A percentile compares a stretch with the other conserved stretches of the same genome.
phyloP scores from a whole-genome alignment of 768 basidiomycete genomes.

The Daedaleopsis sinensis region DNA sequence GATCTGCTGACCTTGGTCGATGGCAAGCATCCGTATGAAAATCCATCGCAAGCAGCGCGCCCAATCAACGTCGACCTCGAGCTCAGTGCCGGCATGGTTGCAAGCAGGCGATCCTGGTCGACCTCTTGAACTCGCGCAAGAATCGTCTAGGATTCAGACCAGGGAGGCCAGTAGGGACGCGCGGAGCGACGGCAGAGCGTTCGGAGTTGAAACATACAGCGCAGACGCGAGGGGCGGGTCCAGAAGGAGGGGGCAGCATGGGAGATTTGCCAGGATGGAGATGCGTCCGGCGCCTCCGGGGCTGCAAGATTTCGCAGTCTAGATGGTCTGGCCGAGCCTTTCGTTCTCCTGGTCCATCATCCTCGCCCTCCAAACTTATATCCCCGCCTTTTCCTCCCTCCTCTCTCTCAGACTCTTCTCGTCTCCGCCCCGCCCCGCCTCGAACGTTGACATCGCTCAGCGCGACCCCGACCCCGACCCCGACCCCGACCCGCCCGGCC shows the following conservation, averaged over 20 bases:
- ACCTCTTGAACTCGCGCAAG: background rate
- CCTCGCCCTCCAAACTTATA: slow-evolving; percentile 18
- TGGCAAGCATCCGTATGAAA: background rate
- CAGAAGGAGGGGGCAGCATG: background rate
- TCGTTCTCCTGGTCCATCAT: slow-evolving; percentile 19
- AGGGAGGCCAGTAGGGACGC: no score
- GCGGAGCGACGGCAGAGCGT: background rate
- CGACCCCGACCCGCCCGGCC: slow-evolving; percentile 2
- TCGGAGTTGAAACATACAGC: background rate
- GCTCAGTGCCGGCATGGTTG: background rate
- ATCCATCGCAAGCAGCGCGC: no score
- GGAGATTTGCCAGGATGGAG: slow-evolving; percentile 9
- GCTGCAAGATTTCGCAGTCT: slow-evolving; percentile 22
- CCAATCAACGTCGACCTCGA: background rate
- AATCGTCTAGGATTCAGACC: no score
- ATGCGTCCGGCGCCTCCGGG: slow-evolving; percentile 11
- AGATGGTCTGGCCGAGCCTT: slow-evolving; percentile 27
- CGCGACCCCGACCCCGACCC: slow-evolving; percentile 1
- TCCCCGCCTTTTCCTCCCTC: slow-evolving; percentile 2
- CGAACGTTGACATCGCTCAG: background rate
- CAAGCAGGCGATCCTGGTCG: background rate
- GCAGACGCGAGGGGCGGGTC: background rate
- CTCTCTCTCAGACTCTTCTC: background rate
- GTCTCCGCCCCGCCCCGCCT: background rate
- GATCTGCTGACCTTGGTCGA: background rate